Evolutionary conservation across 768 basidiomycete genomes (phyloP), one percentile per base, ranked within the genome.

Genomic region (Termitomyces sp.): DNA sequence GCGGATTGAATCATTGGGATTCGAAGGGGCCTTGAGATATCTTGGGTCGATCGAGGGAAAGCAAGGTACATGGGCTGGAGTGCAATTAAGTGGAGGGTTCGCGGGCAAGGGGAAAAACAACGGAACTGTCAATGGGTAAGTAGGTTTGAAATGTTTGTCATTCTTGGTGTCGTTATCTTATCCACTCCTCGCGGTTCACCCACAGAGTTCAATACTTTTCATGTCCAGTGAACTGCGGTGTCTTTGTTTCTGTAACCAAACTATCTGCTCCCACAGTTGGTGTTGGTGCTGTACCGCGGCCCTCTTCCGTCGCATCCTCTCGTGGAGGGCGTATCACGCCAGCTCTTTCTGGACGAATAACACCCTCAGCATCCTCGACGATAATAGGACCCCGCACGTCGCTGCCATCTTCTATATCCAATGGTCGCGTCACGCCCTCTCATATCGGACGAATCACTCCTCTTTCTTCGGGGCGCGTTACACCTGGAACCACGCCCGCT

Each of bases 61-160:
- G 69, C 77, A 82, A 3, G 96, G 95, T 3, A 72, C 86, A 6
- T 99, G 92, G 91, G 96, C 91, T 15, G 96, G 96, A 13, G 91
- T 99, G 20, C 92, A 98, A 70, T 77, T 99, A 20, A 75, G 82
- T 61, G 88, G 86, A 33, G 90, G 91, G 6, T 96, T 94, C 66
- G 70, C 79, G 16, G 94, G 96, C 18, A 91, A 89, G 68, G 96
- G 96, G 0, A 99, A 98, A 75, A 99, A 99, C 63, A 84, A 98
- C 63, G 96, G 96, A 32, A 82, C 84, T 42, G 94, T 96, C 5
- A 80, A 76, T 58, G 92, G 91, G 95, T 97, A 66, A 76, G 48
- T 25, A 66, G 76, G 48, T 25, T n/a, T 2, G 25, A 45, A 92
- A 45, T 12, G 22, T 36, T 50, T 38, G n/a, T n/a, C n/a, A n/a